A percentile compares a stretch with the other conserved stretches of the same genome.
These are phyloP conservation scores for Ceratocystis huliohia DNA, from an alignment of 2,329 filamentous ascomycete genomes.

Conservation along the genomic window DNA sequence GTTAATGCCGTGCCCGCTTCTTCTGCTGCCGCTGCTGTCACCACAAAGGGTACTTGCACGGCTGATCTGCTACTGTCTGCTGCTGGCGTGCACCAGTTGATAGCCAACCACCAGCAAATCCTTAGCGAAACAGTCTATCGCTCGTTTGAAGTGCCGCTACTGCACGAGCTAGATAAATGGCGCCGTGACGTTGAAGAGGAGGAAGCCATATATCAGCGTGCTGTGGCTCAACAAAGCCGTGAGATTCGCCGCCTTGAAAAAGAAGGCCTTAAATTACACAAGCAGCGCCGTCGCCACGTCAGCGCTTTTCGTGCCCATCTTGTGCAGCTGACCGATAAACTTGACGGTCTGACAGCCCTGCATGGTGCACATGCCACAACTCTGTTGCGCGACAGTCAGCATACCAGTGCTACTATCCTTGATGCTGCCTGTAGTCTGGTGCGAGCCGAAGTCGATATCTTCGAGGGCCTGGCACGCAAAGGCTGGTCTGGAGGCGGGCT, in stretches of 20 bases:
- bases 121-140: conserved; percentile 56
- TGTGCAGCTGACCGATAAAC: conserved; percentile 47
- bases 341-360: conserved; percentile 49
- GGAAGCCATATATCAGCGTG: conserved; percentile 45
- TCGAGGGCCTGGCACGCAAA: conserved; percentile 52
- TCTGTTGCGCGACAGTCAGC: conserved; percentile 50
- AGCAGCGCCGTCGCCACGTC: conserved; percentile 48
- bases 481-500: conserved; percentile 55
- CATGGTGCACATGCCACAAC: conserved; percentile 49
- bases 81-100: conserved; percentile 52
- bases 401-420: conserved; percentile 48
- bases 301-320: conserved; percentile 49
- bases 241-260: conserved; percentile 54
- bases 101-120: conserved; percentile 59
- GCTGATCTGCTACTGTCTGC: conserved; percentile 50
- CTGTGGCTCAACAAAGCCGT: conserved; percentile 40
- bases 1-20: conserved; percentile 30
- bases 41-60: conserved; percentile 41
- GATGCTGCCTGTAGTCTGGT: conserved; percentile 54
- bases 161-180: conserved; percentile 59
- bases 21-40: conserved; percentile 30
- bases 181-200: conserved; percentile 51
- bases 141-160: conserved; percentile 53
- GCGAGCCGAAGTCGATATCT: conserved; percentile 56
- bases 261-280: conserved; percentile 50